Evolutionary conservation across 1,284 basidiomycete genomes (phyloP), one percentile per base, ranked within the genome.

Genomic region (Moesziomyces antarcticus): DNA sequence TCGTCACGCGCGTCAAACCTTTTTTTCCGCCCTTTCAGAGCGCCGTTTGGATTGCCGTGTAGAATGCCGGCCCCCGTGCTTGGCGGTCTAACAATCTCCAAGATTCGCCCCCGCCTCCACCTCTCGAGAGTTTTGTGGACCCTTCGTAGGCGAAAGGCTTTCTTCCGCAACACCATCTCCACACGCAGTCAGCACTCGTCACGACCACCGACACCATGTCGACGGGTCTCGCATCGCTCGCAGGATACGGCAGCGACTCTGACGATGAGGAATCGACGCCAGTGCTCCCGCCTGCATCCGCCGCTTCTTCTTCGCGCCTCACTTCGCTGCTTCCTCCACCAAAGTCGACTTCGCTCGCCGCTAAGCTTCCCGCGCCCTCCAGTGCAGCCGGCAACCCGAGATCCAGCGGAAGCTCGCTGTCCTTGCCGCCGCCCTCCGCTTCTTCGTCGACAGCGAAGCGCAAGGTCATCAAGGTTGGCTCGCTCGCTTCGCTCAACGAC

Each of bases 391-490:
- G 20, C 48, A 30, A 13, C 14, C 22, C 54, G 18, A 65, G 45
- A 22, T 2, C 60, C 8, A 56, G 27, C 10, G 20, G 49, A 3
- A 59, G 56, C n/a, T 52, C 42, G 1, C 52, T 72, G 3, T 55
- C 63, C 3, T 46, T 72, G 8, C 63, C 69, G 3, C 69, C 63
- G 16, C 69, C 69, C 0, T 41, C 55, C 16, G 25, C 62, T 11
- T 25, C 58, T 11, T 14, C 35, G 6, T 37, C 35, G 35, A 18
- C 16, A 6, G 41, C 44, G 33, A 68, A 70, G 20, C 56, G 64
- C 49, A 67, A 70, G 22, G 48, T 71, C 40, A 77, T 77, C 71
- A 64, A 64, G 30, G 30, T 75, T 50, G 73, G 68, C 18, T 55
- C 73, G 21, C 55, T 75, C 18, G 33, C 56, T n/a, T 40, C 51